A percentile compares a stretch with the other conserved stretches of the same genome.
These are phyloP conservation scores for Cercospora sesami DNA, from an alignment of 2,329 filamentous ascomycete genomes.

Conservation along the genomic window DNA sequence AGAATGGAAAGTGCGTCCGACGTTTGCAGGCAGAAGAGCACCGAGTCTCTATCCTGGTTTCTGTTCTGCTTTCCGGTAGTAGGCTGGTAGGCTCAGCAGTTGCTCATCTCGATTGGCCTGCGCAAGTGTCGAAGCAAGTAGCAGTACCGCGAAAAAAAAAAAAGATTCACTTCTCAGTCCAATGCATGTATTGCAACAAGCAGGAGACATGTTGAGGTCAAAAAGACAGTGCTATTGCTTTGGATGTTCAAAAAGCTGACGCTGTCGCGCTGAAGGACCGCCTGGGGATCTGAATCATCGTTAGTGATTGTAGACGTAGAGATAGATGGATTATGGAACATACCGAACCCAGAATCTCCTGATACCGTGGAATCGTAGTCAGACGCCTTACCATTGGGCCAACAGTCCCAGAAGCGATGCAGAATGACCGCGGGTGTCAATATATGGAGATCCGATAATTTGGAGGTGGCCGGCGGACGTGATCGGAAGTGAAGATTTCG, in stretches of 20 bases:
- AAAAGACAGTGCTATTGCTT: background rate
- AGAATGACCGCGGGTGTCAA: too few species aligned
- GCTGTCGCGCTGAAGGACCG: background rate
- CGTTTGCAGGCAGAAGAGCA: too few species aligned
- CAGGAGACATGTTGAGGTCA: background rate
- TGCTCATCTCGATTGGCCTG: too few species aligned
- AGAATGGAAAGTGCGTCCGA: too few species aligned
- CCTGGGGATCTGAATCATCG: background rate
- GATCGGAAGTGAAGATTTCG: background rate
- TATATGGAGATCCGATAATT: too few species aligned
- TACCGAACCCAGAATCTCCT: slow-evolving; percentile 8
- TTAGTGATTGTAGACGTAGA: too few species aligned
- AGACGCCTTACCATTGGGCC: slow-evolving; percentile 10
- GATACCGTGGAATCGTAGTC: background rate
- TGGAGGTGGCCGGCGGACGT: background rate
- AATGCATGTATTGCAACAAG: background rate
- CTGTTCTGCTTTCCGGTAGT: too few species aligned
- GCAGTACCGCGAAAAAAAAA: too few species aligned
- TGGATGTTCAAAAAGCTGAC: background rate
- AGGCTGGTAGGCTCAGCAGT: too few species aligned
- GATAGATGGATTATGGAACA: too few species aligned
- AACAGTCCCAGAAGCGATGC: background rate
- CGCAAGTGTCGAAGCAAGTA: too few species aligned
- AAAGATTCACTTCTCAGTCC: background rate
- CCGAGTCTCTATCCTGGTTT: too few species aligned